These are phyloP conservation scores for Edaphochlamys debaryana DNA, from an alignment of 139 green algal species.

Conservation along the genomic window DNA sequence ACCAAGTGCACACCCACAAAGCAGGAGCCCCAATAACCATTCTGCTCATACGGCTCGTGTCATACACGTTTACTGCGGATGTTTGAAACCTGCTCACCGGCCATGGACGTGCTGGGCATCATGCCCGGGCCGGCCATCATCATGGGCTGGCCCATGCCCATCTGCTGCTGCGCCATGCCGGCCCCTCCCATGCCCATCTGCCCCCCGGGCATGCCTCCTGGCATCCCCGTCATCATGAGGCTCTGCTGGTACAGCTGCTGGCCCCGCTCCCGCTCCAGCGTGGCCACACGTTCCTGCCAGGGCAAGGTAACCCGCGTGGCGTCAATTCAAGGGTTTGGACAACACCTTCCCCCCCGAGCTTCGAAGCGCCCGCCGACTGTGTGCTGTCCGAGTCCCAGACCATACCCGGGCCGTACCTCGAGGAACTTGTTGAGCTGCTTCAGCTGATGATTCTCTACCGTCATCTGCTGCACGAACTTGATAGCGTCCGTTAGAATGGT, in stretches of 20 bases:
- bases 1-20: no score
- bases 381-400: no score
- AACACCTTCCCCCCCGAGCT: no score
- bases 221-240: conserved; percentile 50
- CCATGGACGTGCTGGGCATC: not conserved
- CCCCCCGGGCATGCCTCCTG: conserved; percentile 38
- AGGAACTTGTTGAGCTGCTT: conserved; percentile 83
- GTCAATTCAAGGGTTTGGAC: no score
- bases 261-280: conserved; percentile 64
- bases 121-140: conserved; percentile 19
- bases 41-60: no score
- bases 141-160: conserved; percentile 49
- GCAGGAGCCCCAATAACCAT: no score
- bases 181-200: not conserved
- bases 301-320: no score
- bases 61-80: no score
- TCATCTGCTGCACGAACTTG: conserved; percentile 68
- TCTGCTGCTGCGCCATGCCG: conserved; percentile 17
- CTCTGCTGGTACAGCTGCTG: conserved; percentile 70
- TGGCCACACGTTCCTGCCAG: conserved; percentile 62
- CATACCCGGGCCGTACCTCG: conserved; percentile 68
- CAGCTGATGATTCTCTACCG: conserved; percentile 75
- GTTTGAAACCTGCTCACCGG: no score
- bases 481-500: conserved; percentile 78
- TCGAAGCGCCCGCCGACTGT: no score